phyloP scores from a whole-genome alignment of 2,329 filamentous ascomycete species.

The Fusarium abutilonis region DNA sequence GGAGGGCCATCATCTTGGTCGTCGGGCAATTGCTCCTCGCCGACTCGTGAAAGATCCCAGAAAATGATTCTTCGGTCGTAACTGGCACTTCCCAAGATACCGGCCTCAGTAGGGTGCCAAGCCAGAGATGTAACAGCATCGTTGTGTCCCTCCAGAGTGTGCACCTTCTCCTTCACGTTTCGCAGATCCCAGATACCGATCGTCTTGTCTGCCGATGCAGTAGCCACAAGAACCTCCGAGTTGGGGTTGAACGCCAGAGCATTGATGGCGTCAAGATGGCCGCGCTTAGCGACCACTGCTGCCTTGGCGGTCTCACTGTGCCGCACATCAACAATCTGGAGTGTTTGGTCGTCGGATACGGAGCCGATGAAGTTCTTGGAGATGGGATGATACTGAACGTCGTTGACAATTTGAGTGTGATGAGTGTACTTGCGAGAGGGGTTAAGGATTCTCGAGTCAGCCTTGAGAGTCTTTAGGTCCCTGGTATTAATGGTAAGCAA shows the following conservation, averaged over 20 bases:
- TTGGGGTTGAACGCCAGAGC: constrained; percentile 94
- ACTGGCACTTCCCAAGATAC: constrained; percentile 88
- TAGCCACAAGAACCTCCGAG: constrained; percentile 89
- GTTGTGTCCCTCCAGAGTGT: constrained; percentile 87
- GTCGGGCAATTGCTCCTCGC: constrained; percentile 93
- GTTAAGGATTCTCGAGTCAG: constrained; percentile 74
- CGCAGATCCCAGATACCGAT: constrained; percentile 95
- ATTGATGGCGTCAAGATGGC: constrained; percentile 93
- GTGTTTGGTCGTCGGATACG: constrained; percentile 92
- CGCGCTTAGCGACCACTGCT: constrained; percentile 73
- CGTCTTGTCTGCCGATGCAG: constrained; percentile 93
- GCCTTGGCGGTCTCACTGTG: constrained; percentile 71
- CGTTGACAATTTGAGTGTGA: constrained; percentile 92
- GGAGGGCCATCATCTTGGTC: constrained; percentile 95
- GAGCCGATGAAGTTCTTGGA: constrained; percentile 87
- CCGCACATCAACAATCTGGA: constrained; percentile 91
- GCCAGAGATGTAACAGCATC: constrained; percentile 91
- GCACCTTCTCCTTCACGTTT: constrained; percentile 88
- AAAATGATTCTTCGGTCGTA: constrained; percentile 95
- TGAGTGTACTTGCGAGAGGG: constrained; percentile 83
- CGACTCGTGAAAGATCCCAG: constrained; percentile 93
- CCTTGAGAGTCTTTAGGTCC: constrained; percentile 82
- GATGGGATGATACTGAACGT: constrained; percentile 93
- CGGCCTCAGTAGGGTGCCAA: constrained; percentile 92
- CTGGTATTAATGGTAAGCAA: constrained; percentile 52